Base-by-base conservation (phyloP, 1,284 basidiomycete species). In the Puccinia sorghi region DNA sequence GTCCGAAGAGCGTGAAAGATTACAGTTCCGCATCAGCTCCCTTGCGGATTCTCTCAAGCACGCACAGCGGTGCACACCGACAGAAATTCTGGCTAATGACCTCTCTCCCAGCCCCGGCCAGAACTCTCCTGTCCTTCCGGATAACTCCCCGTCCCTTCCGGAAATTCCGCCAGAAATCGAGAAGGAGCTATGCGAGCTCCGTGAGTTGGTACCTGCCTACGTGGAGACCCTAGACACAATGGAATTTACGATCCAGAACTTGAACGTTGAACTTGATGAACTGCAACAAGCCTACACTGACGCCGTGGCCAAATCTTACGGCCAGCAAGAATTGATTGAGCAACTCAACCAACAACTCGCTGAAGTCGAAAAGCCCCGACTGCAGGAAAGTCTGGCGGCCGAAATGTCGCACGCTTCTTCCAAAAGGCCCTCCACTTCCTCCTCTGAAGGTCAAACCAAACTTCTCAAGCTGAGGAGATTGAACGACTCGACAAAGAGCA, bases 361-460 rank as follows among this genome's bases (percentile, higher is more conserved):
- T 64, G 61, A 64, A 43, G 41, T 41, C 39, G 61, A 64, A 64
- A 41, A 25, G 6, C 41, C 39, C 11, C 20, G 25, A 46, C 39
- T n/a, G 7, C 20, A 64, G 20, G 61, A 39, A 7, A 64, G 37
- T 25, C 61, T 64, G n/a, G 61, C 39, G 20, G 61, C 61, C 12
- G 61, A 64, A 46, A 64, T 64, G 20, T 64, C 41, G 22, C 61
- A 64, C 1, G 61, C 41, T 22, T 64, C 61, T 25, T 11, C 41
- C n/a, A 64, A 64, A 43, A 41, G 61, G n/a, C 61, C 61, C 8
- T 64, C 61, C 2, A 64, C 61, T 64, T 64, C n/a, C n/a, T 64
- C 61, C 17, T 25, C 41, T 43, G 61, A 64, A 43, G n/a, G 61
- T 1, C n/a, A 64, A 22, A 46, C 41, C 0, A 64, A 64, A 41